Conservation (phyloP, 495 filamentous ascomycete genomes). For the Penicillium longicatenatum region DNA sequence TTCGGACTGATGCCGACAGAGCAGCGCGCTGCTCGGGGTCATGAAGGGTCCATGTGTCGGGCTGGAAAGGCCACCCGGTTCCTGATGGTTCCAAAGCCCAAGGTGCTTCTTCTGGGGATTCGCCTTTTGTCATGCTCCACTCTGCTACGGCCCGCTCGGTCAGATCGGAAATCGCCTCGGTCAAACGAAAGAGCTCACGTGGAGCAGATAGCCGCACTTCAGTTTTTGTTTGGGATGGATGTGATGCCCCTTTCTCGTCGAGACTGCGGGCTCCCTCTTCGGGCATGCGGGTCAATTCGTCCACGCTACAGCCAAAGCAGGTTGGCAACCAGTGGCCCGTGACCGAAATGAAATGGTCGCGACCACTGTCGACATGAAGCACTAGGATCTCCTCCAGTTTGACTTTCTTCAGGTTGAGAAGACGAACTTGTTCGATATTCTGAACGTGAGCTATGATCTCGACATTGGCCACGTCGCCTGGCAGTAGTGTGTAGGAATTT, state of each 20-base stretch:
- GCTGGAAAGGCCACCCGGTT: constrained; percentile 75
- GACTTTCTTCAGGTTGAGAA: constrained; percentile 67
- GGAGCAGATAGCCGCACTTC: constrained; percentile 70
- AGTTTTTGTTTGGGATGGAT: constrained; percentile 40
- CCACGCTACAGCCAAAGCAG: constrained; percentile 78
- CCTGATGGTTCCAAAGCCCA: constrained; percentile 58
- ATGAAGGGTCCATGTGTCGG: constrained; percentile 49
- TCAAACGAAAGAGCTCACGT: constrained; percentile 83
- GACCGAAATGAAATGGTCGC: constrained; percentile 89
- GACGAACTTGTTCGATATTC: constrained; percentile 60
- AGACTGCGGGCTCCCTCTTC: constrained; percentile 68
- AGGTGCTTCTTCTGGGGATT: constrained; percentile 45
- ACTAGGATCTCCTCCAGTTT: constrained; percentile 84
- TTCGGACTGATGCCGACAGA: constrained; percentile 50
- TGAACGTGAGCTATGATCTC: constrained; percentile 65
- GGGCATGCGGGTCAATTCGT: constrained; percentile 81
- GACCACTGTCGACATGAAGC: constrained; percentile 79
- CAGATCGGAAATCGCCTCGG: constrained; percentile 76
- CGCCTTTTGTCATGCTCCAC: constrained; percentile 73
- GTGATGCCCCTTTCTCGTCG: constrained; percentile 25
- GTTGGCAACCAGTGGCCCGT: constrained; percentile 77
- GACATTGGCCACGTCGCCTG: constrained; percentile 78
- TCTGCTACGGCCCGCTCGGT: constrained; percentile 77
- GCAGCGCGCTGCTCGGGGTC: constrained; percentile 34
- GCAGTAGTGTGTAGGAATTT: constrained; percentile 64